Evolutionary conservation across 2,329 filamentous ascomycete species (phyloP).

Genomic region (Talaromyces amestolkiae): DNA sequence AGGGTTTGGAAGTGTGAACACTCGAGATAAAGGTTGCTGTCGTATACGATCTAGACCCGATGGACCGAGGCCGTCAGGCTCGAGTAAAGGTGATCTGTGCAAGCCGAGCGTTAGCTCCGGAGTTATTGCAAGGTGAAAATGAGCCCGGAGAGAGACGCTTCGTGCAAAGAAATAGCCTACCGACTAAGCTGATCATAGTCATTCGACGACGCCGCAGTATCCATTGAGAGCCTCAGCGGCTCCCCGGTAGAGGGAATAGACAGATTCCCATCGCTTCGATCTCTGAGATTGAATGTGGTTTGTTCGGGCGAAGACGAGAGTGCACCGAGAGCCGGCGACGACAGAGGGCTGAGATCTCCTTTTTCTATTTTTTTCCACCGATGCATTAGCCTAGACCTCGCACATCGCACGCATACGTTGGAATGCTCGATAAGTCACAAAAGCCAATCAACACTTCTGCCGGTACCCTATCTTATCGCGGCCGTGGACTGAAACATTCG

Average conservation of each 20-base stretch:
- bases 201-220: constrained; percentile 56
- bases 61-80: constrained; percentile 79
- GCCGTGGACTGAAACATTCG: constrained; percentile 2
- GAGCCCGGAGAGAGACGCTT: not conserved
- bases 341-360: constrained; percentile 42
- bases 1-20: constrained; percentile 62
- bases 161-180: constrained; percentile 45
- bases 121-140: constrained; percentile 6
- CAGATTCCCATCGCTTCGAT: constrained; percentile 51
- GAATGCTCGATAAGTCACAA: constrained; percentile 18
- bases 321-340: constrained; percentile 34
- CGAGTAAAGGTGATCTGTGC: constrained; percentile 74
- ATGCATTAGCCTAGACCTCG: constrained; percentile 15
- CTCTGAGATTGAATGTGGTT: constrained; percentile 44
- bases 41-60: constrained; percentile 91
- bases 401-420: constrained; percentile 14
- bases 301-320: constrained; percentile 38
- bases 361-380: constrained; percentile 16
- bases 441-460: constrained; percentile 9
- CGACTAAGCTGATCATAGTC: constrained; percentile 72
- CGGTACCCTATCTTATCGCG: constrained; percentile 16
- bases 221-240: constrained; percentile 71
- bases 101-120: constrained; percentile 17
- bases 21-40: constrained; percentile 70
- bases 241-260: constrained; percentile 52